phyloP scores from a whole-genome alignment of 257 asterid species.

The Solanum neorickii region DNA sequence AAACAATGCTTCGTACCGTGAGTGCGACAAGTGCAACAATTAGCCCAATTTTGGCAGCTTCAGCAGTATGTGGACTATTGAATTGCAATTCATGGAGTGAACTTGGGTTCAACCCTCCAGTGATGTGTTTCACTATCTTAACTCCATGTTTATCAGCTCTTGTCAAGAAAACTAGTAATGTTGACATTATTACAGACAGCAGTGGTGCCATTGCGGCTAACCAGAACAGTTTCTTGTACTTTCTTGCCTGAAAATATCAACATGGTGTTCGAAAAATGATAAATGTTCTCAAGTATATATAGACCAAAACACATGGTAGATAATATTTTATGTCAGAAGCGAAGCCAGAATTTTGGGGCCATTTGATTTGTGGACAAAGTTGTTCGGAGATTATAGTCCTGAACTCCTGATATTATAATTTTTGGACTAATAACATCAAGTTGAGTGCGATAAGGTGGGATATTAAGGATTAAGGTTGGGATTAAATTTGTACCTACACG shows the following conservation, averaged over 20 bases:
- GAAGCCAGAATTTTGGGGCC: background rate
- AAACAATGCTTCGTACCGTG: background rate
- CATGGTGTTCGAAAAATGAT: background rate
- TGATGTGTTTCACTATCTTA: constrained; percentile 23
- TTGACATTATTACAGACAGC: constrained; percentile 20
- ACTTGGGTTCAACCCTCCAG: constrained; percentile 24
- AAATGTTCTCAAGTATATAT: background rate
- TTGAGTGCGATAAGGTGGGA: background rate
- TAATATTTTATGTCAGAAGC: background rate
- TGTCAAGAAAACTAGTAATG: constrained; percentile 23
- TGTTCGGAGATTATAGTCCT: background rate
- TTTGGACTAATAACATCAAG: background rate
- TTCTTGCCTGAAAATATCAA: constrained; percentile 14
- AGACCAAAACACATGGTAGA: background rate
- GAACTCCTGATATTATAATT: background rate
- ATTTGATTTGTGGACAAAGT: background rate
- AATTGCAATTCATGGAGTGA: constrained; percentile 22
- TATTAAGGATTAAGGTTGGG: background rate
- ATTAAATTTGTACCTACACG: background rate
- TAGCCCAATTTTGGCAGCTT: constrained; percentile 24
- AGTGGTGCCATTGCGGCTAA: constrained; percentile 30
- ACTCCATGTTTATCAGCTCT: constrained; percentile 32
- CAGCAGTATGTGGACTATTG: constrained; percentile 8
- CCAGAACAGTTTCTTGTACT: constrained; percentile 29
- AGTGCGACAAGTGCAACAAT: constrained; percentile 23